Base-by-base conservation (phyloP, 495 filamentous ascomycete species). In the Poronia punctata region DNA sequence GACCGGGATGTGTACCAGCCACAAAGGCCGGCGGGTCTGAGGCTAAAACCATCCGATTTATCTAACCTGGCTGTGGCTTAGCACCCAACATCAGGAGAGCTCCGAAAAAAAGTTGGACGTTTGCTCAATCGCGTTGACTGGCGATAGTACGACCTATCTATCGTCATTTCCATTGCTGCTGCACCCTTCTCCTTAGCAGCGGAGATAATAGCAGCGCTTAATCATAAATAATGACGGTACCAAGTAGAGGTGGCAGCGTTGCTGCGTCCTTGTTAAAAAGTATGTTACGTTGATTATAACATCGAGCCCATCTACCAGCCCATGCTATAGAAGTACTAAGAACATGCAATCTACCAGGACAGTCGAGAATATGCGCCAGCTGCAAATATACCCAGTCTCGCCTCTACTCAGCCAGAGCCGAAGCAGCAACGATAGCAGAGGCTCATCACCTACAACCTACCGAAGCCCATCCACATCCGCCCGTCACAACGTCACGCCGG, bases 201-300 rank as follows among this genome's bases (percentile, higher is more conserved):
- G 32, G 33, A 38, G 35, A 45, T 33, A 51, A 37, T 27, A 32
- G 17, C 35, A 41, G 35, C 29, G 41, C 28, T 31, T 23, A 49
- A 39, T 42, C 35, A 26, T 41, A 48, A 37, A 67, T 48, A 43
- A 75, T 76, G 70, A 62, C 68, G 45, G 63, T 65, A 41, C 59
- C 66, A 34, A 68, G 72, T 60, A 70, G 70, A 65, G 70, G 72
- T 38, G 48, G 58, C 27, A 56, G 50, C 48, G 49, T 59, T 41
- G 57, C 57, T 35, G 55, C 63, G 35, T 57, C 60, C 16, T 50
- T 73, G 38, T 53, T 74, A 45, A 62, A 54, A 58, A 55, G 61
- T 69, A 53, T 50, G 61, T 46, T 38, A 44, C 18, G 21, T 23
- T 35, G 33, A 4, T 35, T 5, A 11, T 12, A 18, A 7, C 31